Base-by-base conservation (phyloP, 768 basidiomycete species). In the Russula foetens region DNA sequence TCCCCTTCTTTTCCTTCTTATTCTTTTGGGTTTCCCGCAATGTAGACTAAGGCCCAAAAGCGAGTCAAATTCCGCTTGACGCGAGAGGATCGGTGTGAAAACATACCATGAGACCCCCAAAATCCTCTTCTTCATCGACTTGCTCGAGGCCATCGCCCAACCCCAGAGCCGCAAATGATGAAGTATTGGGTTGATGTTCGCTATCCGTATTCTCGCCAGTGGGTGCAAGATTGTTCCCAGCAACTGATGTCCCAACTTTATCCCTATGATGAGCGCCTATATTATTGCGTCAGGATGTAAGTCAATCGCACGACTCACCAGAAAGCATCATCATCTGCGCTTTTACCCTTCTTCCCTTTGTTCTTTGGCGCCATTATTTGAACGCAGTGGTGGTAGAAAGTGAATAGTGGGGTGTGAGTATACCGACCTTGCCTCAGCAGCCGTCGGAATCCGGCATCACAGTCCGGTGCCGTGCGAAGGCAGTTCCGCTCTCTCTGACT, bases 281-380 rank as follows among this genome's bases (percentile, higher is more conserved):
- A 51, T 54, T 66, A 75, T 62, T 63, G 24, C 6, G 47, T 15
- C 15, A 7, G 44, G 45, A 45, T 43, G 50, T 43, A 31, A 29
- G 24, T 41, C 28, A 45, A 53, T 52, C 47, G 49, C 39, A 19
- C 35, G 15, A 60, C 76, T 35, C 51, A 91, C 92, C 92, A 96
- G 75, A 81, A 89, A 41, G 82, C 85, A 67, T 92, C 90, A 64
- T 95, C 92, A 66, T 87, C 84, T 46, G 77, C 77, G 67, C 84
- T 87, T 76, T 93, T 93, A 31, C 80, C 84, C 69, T 93, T 95
- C 78, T 95, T 96, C 65, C 87, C 92, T 70, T 92, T 92, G 70
- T 78, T 81, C 71, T 86, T 86, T 29, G 85, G 84, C 33, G 85
- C 76, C 81, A 84, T 83, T 29, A 24, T 48, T 1, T 54, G 29